Evolutionary conservation across 2,329 filamentous ascomycete species (phyloP).

Genomic region (Exserohilum turcica): DNA sequence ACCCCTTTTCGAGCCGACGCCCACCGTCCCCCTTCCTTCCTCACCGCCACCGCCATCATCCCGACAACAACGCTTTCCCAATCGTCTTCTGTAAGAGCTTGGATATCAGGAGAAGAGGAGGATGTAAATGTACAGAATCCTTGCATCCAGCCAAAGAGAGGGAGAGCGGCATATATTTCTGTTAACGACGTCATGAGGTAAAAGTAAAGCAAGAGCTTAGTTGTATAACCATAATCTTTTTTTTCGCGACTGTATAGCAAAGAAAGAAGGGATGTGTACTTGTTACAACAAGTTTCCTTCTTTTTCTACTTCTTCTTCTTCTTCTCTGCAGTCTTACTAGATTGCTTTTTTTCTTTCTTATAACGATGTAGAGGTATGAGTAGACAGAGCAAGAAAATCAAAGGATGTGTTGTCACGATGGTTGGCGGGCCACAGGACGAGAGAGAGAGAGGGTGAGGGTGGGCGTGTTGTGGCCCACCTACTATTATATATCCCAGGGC

Average conservation of each 20-base stretch:
- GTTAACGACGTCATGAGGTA: conserved; percentile 1
- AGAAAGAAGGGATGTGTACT: no score
- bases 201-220: background rate
- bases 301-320: background rate
- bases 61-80: background rate
- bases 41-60: background rate
- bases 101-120: background rate
- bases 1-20: no score
- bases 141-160: background rate
- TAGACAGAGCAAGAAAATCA: no score
- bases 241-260: background rate
- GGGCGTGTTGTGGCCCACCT: no score
- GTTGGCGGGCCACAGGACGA: no score
- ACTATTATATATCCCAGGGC: no score
- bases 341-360: no score
- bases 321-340: background rate
- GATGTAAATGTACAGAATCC: background rate
- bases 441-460: no score
- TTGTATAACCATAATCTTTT: background rate
- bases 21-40: background rate
- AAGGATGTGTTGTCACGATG: no score
- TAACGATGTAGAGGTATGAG: no score
- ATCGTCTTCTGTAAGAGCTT: background rate
- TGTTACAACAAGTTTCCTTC: no score
- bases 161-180: background rate